Base-by-base conservation (phyloP, 2,329 filamentous ascomycete species). In the Colletotrichum sp. region DNA sequence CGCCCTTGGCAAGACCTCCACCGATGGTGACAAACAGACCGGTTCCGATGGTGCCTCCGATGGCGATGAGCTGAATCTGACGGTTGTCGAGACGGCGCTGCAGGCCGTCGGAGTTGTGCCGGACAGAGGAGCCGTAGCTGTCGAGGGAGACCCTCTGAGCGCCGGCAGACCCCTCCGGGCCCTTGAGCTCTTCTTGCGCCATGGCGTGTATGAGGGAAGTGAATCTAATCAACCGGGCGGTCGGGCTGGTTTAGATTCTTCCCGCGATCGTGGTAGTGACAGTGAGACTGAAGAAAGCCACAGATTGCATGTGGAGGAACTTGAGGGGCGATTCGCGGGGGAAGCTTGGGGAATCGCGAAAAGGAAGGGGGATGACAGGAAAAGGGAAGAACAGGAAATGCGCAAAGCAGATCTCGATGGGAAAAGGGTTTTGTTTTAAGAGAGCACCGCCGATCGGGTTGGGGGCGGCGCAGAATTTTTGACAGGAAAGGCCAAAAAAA, bases 21-120 rank as follows among this genome's bases (percentile, higher is more conserved):
- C 88, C 88, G 74, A 86, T 86, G 76, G 87, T 86, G 75, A 89
- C 86, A 80, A 89, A 87, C 77, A 87, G 85, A 81, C 85, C 85
- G 79, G 86, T 86, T 75, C 86, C 88, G 69, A 89, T 89, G 24
- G 86, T 87, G 63, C 87, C 87, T 77, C 86, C 86, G 28, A 88
- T 86, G 75, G 86, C 86, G 77, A 87, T 86, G 84, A 87, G 86
- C 80, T 88, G 86, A 77, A 87, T 82, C 80, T 88, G 86, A 4
- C 74, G 74, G 69, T 76, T 76, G 70, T 76, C 65, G 16, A 76
- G 70, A 72, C 86, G 83, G 34, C 85, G 84, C 80, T 87, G 86
- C 79, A 88, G 74, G 24, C 74, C 72, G 64, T 76, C 74, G 24
- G 74, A 76, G 70, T 76, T 76, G 70, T 76, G 74, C 18, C 74